Evolutionary conservation across 2,329 filamentous ascomycete species (phyloP).

Genomic region (Ascochyta pisi): DNA sequence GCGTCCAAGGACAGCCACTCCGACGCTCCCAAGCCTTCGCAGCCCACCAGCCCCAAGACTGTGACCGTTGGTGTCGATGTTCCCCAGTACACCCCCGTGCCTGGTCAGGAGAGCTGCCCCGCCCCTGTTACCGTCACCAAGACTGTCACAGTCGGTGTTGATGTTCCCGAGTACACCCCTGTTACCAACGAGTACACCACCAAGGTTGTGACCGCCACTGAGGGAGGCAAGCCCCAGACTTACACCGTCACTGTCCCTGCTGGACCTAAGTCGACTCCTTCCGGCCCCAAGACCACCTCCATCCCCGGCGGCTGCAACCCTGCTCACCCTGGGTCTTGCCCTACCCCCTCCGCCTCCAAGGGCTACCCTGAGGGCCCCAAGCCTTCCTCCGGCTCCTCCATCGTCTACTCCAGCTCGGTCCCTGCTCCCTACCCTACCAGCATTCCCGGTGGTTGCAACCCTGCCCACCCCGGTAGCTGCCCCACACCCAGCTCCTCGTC

Average conservation of each 20-base stretch:
- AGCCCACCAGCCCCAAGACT: conserved; percentile 30
- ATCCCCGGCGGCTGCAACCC: no score
- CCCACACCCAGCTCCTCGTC: no score
- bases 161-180: conserved; percentile 19
- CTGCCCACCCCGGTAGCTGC: no score
- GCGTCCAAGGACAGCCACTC: not conserved
- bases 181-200: conserved; percentile 22
- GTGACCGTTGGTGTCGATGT: conserved; percentile 17
- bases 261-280: conserved; percentile 12
- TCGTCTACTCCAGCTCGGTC: conserved; percentile 14
- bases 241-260: conserved; percentile 28
- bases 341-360: conserved; percentile 3
- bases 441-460: not conserved
- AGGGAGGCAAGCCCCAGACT: conserved; percentile 25
- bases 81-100: conserved; percentile 12
- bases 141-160: conserved; percentile 22
- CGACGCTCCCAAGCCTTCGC: not conserved
- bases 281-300: conserved; percentile 22
- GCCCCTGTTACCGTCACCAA: conserved; percentile 37
- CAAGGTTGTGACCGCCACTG: conserved; percentile 42
- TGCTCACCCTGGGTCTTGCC: no score
- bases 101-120: conserved; percentile 29
- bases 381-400: conserved; percentile 20
- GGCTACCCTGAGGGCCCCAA: conserved; percentile 20
- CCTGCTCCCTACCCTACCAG: conserved; percentile 34